Conservation (phyloP, 352 stramenopile genomes). For the Phytophthora brassicae region DNA sequence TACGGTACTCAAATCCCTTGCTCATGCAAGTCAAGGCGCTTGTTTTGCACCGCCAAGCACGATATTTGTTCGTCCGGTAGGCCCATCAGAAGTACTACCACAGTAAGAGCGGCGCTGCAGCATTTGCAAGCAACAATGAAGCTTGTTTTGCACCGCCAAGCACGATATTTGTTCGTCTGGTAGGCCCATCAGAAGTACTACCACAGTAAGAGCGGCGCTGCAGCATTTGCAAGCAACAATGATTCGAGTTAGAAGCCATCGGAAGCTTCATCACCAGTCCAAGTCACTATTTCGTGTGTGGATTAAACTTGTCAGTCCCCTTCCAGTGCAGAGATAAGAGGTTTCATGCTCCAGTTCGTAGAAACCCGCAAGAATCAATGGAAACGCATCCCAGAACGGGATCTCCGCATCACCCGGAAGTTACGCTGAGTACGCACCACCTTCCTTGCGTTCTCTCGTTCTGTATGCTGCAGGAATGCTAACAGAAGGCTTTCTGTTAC, state of each 20-base stretch:
- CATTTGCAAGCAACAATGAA: constrained; percentile 5
- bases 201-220: constrained; percentile 11
- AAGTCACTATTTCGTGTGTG: neutral
- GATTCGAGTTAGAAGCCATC: constrained; percentile 31
- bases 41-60: neutral
- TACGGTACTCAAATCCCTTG: neutral
- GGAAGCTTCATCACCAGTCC: constrained; percentile 27
- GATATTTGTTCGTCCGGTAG: neutral
- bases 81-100: no score
- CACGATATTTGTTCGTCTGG: neutral
- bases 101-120: constrained; percentile 11
- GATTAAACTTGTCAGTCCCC: neutral
- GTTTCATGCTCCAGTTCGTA: no score
- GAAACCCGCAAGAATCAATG: neutral
- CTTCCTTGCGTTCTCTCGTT: neutral
- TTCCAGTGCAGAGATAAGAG: no score
- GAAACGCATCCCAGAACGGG: neutral
- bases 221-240: constrained; percentile 1
- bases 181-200: no score
- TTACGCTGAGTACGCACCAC: no score
- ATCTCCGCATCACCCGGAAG: neutral
- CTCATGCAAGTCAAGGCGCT: neutral
- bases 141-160: neutral
- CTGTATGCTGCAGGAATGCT: no score
- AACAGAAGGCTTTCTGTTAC: no score